Base-by-base conservation (phyloP, 140 eudicot species). In the Flaveria floridana region DNA sequence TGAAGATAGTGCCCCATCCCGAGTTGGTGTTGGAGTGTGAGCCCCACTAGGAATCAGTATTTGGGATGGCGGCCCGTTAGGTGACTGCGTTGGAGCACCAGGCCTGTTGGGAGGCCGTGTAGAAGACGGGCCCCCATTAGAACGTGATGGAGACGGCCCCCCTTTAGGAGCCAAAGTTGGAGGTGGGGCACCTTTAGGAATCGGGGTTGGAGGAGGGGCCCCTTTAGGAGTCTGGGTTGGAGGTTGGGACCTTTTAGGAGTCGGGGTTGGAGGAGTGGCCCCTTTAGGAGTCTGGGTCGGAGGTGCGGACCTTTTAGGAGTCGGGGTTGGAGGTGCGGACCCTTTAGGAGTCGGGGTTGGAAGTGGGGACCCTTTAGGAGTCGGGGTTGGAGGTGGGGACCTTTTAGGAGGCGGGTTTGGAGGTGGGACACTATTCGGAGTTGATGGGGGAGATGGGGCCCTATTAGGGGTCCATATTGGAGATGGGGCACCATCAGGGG, bases 351-450 rank as follows among this genome's bases (percentile, higher is more conserved):
- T 66, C 3, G 0, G 34, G 8, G 11, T 20, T 44, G 72, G 56
- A 19, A 55, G 21, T 44, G 72, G 18, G 18, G 18, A 23, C 41
- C 12, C 26, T 23, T 44, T 5, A 62, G 50, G 42, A 12, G 51
- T 51, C 0, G 4, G 26, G 8, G 19, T 3, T 2, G 50, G 42
- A 28, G 65, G 19, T 1, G 64, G 72, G 15, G 51, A 3, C 1
- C 37, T 18, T 0, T 28, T 63, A 59, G 78, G 78, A 41, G 68
- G 15, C 15, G 14, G 6, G 16, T 0, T 30, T 30, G 37, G 37
- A 30, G 71, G 39, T 28, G 79, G 67, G 55, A 65, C 57, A 6
- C 26, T 65, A 16, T 37, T 25, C 8, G 82, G 81, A 47, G 76
- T 30, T 7, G 2, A 50, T 12, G n/a, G 23, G 46, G 57, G 48